A percentile compares a stretch with the other conserved stretches of the same genome.
Evolutionary conservation across 1,284 basidiomycete species (phyloP).

Genomic region (Fistulina hepatica): DNA sequence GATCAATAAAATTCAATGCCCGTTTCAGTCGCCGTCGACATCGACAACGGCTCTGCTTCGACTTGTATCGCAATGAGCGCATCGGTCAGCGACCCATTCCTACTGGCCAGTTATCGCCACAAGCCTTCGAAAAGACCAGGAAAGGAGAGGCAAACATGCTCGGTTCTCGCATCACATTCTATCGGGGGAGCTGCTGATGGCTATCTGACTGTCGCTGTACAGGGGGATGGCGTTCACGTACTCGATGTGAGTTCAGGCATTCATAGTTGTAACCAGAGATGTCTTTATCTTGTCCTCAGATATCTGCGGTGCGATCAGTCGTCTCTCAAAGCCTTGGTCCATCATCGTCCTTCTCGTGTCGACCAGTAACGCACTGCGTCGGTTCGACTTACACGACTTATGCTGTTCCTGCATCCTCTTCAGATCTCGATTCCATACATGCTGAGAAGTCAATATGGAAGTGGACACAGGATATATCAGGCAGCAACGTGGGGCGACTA

Average conservation of each 20-base stretch:
- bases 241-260: slow-evolving; percentile 42
- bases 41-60: not conserved
- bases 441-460: slow-evolving; percentile 43
- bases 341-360: slow-evolving; percentile 46
- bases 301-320: slow-evolving; percentile 53
- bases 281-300: slow-evolving; percentile 29
- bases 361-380: slow-evolving; percentile 37
- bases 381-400: slow-evolving; percentile 41
- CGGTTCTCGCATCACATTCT: not conserved
- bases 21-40: no score
- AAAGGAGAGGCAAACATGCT: slow-evolving; percentile 10
- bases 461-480: slow-evolving; percentile 48
- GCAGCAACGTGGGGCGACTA: slow-evolving; percentile 25
- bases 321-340: slow-evolving; percentile 59
- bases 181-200: slow-evolving; percentile 33
- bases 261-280: slow-evolving; percentile 4
- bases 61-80: slow-evolving; percentile 28
- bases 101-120: slow-evolving; percentile 37
- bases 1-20: no score
- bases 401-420: slow-evolving; percentile 36
- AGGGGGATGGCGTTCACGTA: slow-evolving; percentile 62
- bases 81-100: slow-evolving; percentile 47
- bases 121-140: slow-evolving; percentile 19
- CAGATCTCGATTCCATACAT: slow-evolving; percentile 32
- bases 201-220: slow-evolving; percentile 52